These are phyloP conservation scores for Cladosporium sp. DNA, from an alignment of 2,329 filamentous ascomycete genomes.

Conservation along the genomic window DNA sequence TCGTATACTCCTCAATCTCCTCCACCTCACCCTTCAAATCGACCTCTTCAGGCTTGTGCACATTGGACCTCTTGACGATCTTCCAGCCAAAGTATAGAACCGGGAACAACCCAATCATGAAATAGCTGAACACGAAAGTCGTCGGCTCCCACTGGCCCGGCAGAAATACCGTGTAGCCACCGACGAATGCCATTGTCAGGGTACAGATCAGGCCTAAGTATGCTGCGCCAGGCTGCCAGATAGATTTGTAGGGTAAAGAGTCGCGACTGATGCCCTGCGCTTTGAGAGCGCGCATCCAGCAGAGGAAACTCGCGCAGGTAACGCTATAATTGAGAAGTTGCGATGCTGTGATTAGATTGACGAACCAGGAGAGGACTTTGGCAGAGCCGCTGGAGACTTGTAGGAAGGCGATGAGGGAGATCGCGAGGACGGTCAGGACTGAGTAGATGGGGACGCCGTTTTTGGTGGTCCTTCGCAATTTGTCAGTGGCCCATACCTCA, in stretches of 20 bases:
- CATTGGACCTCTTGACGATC: slow-evolving; percentile 59
- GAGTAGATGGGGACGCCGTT: slow-evolving; percentile 72
- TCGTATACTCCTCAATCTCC: slow-evolving; percentile 48
- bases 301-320: slow-evolving; percentile 66
- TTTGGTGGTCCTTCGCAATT: slow-evolving; percentile 56
- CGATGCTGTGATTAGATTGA: slow-evolving; percentile 66
- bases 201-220: slow-evolving; percentile 57
- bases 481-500: neutral
- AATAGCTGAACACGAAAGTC: slow-evolving; percentile 69
- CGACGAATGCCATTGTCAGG: slow-evolving; percentile 65
- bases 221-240: slow-evolving; percentile 65
- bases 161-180: slow-evolving; percentile 72
- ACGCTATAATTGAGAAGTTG: slow-evolving; percentile 68
- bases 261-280: slow-evolving; percentile 65
- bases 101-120: slow-evolving; percentile 68
- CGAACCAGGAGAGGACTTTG: slow-evolving; percentile 67
- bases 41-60: slow-evolving; percentile 54
- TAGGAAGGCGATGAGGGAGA: slow-evolving; percentile 68
- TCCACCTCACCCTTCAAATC: slow-evolving; percentile 61
- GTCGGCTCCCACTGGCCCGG: slow-evolving; percentile 62
- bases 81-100: slow-evolving; percentile 69
- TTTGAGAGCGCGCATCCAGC: slow-evolving; percentile 64
- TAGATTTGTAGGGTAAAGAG: slow-evolving; percentile 62
- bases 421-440: slow-evolving; percentile 59
- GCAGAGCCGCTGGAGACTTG: slow-evolving; percentile 63